Conservation (phyloP, 2,329 filamentous ascomycete genomes). For the Ophiosphaerella herpotricha region DNA sequence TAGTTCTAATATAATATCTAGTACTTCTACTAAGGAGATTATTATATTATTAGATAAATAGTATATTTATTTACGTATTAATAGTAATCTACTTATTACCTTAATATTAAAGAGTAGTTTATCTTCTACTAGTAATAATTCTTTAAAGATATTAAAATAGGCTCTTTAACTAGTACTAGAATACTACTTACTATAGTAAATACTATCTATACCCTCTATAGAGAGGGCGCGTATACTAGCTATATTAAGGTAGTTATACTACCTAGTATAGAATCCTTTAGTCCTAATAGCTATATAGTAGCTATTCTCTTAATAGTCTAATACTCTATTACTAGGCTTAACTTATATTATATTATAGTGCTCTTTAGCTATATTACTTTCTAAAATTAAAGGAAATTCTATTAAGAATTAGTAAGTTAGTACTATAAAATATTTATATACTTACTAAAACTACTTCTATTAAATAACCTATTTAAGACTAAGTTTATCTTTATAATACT, state of each 20-base stretch:
- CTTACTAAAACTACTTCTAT: conserved; percentile 12
- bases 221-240: neutral
- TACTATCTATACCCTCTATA: neutral
- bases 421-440: conserved; percentile 7
- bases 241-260: neutral
- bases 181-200: neutral
- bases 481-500: conserved; percentile 6
- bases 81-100: conserved; percentile 3
- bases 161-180: conserved; percentile 1
- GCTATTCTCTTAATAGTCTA: neutral
- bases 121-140: conserved; percentile 2
- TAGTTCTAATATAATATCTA: no score
- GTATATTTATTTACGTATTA: conserved; percentile 11
- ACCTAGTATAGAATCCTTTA: neutral
- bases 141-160: conserved; percentile 1
- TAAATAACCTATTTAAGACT: conserved; percentile 6
- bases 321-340: conserved; percentile 6
- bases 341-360: conserved; percentile 6
- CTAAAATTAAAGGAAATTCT: conserved; percentile 10
- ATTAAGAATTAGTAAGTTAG: conserved; percentile 4
- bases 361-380: conserved; percentile 9
- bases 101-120: conserved; percentile 6
- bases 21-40: neutral
- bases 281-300: neutral
- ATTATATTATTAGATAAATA: conserved; percentile 9